Evolutionary conservation across 1,139 yeast species (phyloP).

Genomic region (Torulaspora pretoriensis): DNA sequence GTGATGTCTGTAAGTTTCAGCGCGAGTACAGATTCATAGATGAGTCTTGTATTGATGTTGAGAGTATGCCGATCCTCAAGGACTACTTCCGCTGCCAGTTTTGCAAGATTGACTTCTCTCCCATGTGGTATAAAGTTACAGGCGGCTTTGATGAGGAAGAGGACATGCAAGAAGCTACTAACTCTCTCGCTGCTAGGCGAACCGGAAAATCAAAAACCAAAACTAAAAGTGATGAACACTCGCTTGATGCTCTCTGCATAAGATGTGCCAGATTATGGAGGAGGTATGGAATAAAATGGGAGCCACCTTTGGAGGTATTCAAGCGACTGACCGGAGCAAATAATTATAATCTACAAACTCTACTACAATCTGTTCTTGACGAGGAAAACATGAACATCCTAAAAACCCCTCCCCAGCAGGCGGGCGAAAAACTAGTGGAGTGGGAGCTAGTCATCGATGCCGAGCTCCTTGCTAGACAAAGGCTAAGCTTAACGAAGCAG

Average conservation of each 20-base stretch:
- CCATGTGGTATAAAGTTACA: conserved; percentile 40
- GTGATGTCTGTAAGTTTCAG: conserved; percentile 8
- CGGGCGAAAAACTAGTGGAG: conserved; percentile 54
- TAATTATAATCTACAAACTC: conserved; percentile 18
- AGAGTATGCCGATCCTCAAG: conserved; percentile 21
- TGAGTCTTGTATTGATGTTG: conserved; percentile 41
- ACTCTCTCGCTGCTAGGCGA: conserved; percentile 36
- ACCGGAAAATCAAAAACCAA: conserved; percentile 37
- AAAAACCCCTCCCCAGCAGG: conserved; percentile 19
- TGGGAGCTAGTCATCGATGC: conserved; percentile 69
- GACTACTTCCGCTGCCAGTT: conserved; percentile 35
- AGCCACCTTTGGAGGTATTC: conserved; percentile 65
- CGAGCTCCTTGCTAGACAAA: conserved; percentile 51
- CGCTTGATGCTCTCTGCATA: conserved; percentile 60
- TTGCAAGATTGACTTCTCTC: conserved; percentile 33
- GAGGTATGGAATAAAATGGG: conserved; percentile 88
- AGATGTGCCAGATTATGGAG: conserved; percentile 93
- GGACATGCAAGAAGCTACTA: conserved; percentile 12
- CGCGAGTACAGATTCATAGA: conserved; percentile 33
- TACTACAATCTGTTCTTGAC: conserved; percentile 22
- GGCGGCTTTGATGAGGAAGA: conserved; percentile 65
- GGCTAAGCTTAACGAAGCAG: conserved; percentile 29
- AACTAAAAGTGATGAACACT: conserved; percentile 24
- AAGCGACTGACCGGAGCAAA: conserved; percentile 40
- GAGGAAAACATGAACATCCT: conserved; percentile 20